Base-by-base conservation (phyloP, 2,329 filamentous ascomycete species). In the Fusarium falciforme region DNA sequence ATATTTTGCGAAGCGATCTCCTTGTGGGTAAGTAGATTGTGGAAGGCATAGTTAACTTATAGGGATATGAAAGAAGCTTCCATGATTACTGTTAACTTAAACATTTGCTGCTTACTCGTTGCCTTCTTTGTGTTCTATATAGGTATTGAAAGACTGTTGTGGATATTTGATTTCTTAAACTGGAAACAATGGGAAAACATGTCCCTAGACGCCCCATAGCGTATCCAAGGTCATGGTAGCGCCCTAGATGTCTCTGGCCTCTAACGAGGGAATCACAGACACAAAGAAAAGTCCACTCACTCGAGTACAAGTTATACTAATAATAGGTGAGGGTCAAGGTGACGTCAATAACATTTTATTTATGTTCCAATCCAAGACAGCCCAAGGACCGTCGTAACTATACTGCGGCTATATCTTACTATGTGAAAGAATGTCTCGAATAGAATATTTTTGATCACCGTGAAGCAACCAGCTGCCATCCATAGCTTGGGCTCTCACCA, bases 341-440 rank as follows among this genome's bases (percentile, higher is more conserved):
- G 54, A n/a, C 20, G 16, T 7, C 16, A 58, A 58, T 11, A 35
- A 1, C 31, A 38, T 58, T 58, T 36, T 36, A 58, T 35, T 58
- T 25, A 58, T 58, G 29, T 36, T 38, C 29, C 29, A 35, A 14
- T 73, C 71, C 70, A 70, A 55, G 66, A 73, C 40, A 63, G 52
- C 38, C 25, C 10, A 63, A 71, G 71, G 31, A 40, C 60, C 63
- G 64, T 65, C 11, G 20, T 11, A 47, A 25, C 22, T 33, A 49
- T 33, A 36, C 40, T 25, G 67, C 70, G 55, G 36, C 70, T 71
- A 73, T 67, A 64, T 73, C 59, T 52, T 60, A 64, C 71, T 73
- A 71, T 73, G 10, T 61, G 14, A 73, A 73, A 6, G 71, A 73
- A 55, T 61, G 71, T 73, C 22, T 71, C 2, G 71, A 73, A 73